Evolutionary conservation across 83 land plant species (phyloP).

Genomic region (Larix sibirica): DNA sequence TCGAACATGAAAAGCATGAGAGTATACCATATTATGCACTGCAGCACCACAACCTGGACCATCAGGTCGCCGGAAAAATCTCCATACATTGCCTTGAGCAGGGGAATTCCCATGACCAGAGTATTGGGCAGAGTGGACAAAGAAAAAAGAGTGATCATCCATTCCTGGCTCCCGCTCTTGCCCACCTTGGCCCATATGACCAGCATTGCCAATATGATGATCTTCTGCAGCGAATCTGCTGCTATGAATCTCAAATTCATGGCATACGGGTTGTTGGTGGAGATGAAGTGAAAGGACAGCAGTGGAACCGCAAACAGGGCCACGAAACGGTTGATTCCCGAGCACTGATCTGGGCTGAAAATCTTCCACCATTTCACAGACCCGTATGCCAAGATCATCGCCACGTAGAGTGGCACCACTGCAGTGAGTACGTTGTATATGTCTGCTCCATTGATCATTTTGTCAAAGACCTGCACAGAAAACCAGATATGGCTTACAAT

Average conservation of each 20-base stretch:
- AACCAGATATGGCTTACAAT: background rate
- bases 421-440: constrained; percentile 65
- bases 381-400: constrained; percentile 72
- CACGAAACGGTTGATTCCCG: constrained; percentile 68
- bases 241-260: constrained; percentile 68
- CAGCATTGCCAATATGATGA: constrained; percentile 34
- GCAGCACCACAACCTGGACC: constrained; percentile 70
- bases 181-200: constrained; percentile 38
- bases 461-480: background rate
- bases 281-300: constrained; percentile 64
- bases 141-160: constrained; percentile 69
- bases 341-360: constrained; percentile 66
- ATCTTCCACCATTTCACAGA: constrained; percentile 78
- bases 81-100: constrained; percentile 67
- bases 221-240: constrained; percentile 66
- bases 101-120: constrained; percentile 69
- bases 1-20: constrained; percentile 60
- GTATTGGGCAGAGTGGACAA: constrained; percentile 72
- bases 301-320: constrained; percentile 65
- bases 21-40: constrained; percentile 72
- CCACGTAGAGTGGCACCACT: constrained; percentile 73
- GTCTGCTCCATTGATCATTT: constrained; percentile 50
- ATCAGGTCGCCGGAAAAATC: constrained; percentile 41
- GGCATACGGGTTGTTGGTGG: constrained; percentile 64
- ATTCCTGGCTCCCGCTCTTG: constrained; percentile 48